Evolutionary conservation across 1,284 basidiomycete species (phyloP), one percentile per base, ranked within the genome.

Genomic region (Macrocystidia cucumis): DNA sequence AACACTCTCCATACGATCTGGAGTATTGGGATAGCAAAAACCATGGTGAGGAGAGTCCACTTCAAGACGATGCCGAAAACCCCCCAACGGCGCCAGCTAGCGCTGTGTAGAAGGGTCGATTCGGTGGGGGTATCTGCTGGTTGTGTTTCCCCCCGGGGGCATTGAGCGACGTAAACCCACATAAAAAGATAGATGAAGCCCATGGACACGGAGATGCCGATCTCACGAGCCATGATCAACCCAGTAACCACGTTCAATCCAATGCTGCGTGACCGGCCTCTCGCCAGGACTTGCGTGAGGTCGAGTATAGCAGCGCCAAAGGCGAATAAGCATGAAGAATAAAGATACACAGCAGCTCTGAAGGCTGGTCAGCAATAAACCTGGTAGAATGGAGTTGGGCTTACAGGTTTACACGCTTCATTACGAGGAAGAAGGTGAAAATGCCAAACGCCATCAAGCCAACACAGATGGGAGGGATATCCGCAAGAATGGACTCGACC

Each of bases 241-340:
- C 62, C 63, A 9, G 54, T 44, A 32, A 66, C 55, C n/a, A 54
- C 44, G 17, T 50, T 44, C n/a, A 55, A 47, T 14, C 49, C 51
- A 11, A 48, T 39, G 12, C 44, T 49, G 16, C 55, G 46, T 17
- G 42, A 42, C 14, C 49, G 35, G n/a, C 65, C 66, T 37, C 61
- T 54, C 33, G 62, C 43, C 18, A 84, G 61, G 26, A 74, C 52
- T 51, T 75, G 70, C 26, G 65, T 61, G n/a, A 86, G 60, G 52
- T 86, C 81, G 29, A 85, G 53, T 28, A 81, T 67, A 3, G 69
- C 69, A n/a, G 74, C 77, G 20, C 67, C 48, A 50, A 87, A 85
- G 2, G 72, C 66, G 17, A 79, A 45, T 35, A 80, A 59, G 12
- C 65, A 63, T 7, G 84, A 72, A 19, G 59, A 46, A 48, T 77